Evolutionary conservation across 768 basidiomycete species (phyloP), one percentile per base, ranked within the genome.

Genomic region (Ephemerocybe angulata): DNA sequence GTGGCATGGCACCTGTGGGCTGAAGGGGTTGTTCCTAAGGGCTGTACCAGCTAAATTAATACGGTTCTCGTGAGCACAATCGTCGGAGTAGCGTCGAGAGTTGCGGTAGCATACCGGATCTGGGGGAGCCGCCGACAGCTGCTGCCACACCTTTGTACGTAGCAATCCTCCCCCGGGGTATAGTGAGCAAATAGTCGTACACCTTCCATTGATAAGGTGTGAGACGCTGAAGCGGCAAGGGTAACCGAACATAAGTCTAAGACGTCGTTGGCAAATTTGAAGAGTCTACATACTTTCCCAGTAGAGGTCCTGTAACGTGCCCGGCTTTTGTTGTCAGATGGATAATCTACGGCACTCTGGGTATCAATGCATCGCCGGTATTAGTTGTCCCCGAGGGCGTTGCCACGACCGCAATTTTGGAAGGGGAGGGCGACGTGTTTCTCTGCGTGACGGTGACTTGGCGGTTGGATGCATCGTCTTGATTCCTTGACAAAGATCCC

Each of bases 1-100:
- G 61, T 88, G 87, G 56, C 87, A 89, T 0, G 87, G 87, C 4
- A 88, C 74, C 55, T 72, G 76, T 0, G 87, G 87, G 3, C 78
- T 77, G 65, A 88, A 89, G 0, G 87, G 86, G 60, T 88, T 88
- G 48, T 72, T 75, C 38, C 82, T 73, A 25, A 88, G 67, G 0
- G 86, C 87, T 29, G 70, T 74, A 19, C 87, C 87, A n/a, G 86
- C 86, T 82, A 58, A 30, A 25, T 10, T 22, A 29, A 40, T 31
- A 51, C 48, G 6, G 21, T 27, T 22, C 37, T 15, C 27, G 30
- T n/a, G n/a, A 38, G 12, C 21, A 50, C 13, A 28, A 15, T 13
- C 6, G 28, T 35, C 17, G 35, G 22, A 22, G 11, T 7, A 21
- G n/a, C n/a, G n/a, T n/a, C n/a, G n/a, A n/a, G n/a, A n/a, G n/a